Base-by-base conservation (phyloP, 2,329 filamentous ascomycete genomes). In the Gaeumannomyces tritici region DNA sequence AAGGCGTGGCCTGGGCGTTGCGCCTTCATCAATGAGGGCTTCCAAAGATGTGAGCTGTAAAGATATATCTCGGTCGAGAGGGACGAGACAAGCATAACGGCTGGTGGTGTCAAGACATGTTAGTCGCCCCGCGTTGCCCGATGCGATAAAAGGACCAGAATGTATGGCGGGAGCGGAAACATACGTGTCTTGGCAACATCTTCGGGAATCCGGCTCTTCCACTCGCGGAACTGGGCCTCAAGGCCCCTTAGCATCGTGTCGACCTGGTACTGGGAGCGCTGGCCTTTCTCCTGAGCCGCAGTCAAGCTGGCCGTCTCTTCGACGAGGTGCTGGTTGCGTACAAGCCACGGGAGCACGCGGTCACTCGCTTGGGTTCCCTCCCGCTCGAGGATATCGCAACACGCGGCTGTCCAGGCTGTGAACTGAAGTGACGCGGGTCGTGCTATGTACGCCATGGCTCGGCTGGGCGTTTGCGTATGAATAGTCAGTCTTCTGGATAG, bases 221-320 rank as follows among this genome's bases (percentile, higher is more conserved):
- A 75, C 54, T 81, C 76, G n/a, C 67, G 66, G 11, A 79, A 69
- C 65, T 83, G 79, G 3, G 76, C 69, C 63, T 81, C 78, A 31
- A 83, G 73, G 0, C 81, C 80, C 2, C 76, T 71, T n/a, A 79
- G 67, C 64, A 83, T 72, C 24, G 83, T 72, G 3, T 72, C 70
- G 26, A 71, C 73, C 57, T 82, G 78, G 63, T 79, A 74, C 51
- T 76, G 70, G 63, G 68, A 71, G 58, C 72, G 70, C n/a, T 63
- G 61, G 29, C 63, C 65, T 11, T 69, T 68, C 7, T 67, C 68
- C 56, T 71, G 70, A 12, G 47, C 68, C 63, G 55, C 70, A 24
- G 68, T 66, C 28, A 76, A 68, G 6, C 70, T 68, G 47, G 71
- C 66, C 4, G 77, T 74, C 62, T 79, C 75, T 59, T 74, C 74